Evolutionary conservation across 2,329 filamentous ascomycete species (phyloP).

Genomic region (Corinectria fuckeliana): DNA sequence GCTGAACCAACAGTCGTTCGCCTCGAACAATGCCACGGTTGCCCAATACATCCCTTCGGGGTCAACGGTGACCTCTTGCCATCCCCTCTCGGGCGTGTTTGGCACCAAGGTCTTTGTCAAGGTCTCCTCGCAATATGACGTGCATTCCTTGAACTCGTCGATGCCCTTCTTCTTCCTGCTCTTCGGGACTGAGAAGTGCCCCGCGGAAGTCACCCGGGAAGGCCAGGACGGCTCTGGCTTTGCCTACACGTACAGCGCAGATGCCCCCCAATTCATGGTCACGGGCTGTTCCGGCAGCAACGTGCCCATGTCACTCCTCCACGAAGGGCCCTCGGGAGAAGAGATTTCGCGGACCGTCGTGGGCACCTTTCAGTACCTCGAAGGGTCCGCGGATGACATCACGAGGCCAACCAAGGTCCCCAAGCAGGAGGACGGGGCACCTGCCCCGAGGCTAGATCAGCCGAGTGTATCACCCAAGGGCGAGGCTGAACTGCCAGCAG

Average conservation of each 20-base stretch:
- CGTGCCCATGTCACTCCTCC: constrained; percentile 62
- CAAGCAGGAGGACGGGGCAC: constrained; percentile 47
- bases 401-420: constrained; percentile 46
- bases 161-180: constrained; percentile 68
- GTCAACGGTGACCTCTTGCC: constrained; percentile 71
- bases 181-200: constrained; percentile 79
- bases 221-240: constrained; percentile 65
- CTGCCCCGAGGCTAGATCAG: constrained; percentile 47
- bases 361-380: constrained; percentile 57
- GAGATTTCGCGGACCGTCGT: constrained; percentile 58
- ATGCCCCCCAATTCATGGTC: constrained; percentile 68
- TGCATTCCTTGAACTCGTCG: constrained; percentile 63
- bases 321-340: constrained; percentile 59
- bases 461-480: constrained; percentile 51
- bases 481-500: constrained; percentile 46
- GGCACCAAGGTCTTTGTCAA: constrained; percentile 77
- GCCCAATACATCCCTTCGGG: constrained; percentile 69
- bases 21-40: constrained; percentile 66
- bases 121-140: constrained; percentile 76
- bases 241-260: constrained; percentile 74
- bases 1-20: constrained; percentile 63
- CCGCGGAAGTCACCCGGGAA: constrained; percentile 64
- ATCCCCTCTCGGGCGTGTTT: constrained; percentile 70
- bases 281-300: constrained; percentile 57
- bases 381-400: constrained; percentile 56